phyloP scores from a whole-genome alignment of 2,329 filamentous ascomycete genomes.

The Diaporthe helianthi region DNA sequence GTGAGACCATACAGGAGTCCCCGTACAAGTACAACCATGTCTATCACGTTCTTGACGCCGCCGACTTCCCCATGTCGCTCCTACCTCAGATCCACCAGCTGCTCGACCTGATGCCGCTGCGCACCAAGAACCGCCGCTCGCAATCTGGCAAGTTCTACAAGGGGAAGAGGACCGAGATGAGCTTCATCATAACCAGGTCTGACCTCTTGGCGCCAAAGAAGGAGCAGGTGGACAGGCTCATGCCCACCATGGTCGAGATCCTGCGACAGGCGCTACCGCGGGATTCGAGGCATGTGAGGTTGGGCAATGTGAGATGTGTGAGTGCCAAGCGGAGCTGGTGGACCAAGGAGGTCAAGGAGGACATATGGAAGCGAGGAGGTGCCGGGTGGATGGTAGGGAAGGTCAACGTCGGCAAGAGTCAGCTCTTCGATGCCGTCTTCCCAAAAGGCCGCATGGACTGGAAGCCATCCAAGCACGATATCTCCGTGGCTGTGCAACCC shows the following conservation, averaged over 20 bases:
- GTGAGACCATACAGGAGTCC: constrained; percentile 85
- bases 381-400: constrained; percentile 98
- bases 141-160: constrained; percentile 69
- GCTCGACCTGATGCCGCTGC: constrained; percentile 74
- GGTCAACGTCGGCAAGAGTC: constrained; percentile 96
- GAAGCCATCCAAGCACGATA: constrained; percentile 47
- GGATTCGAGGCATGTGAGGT: constrained; percentile 71
- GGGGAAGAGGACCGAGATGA: constrained; percentile 77
- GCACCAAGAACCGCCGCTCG: constrained; percentile 82
- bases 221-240: constrained; percentile 81
- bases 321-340: constrained; percentile 90
- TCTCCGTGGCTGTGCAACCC: constrained; percentile 42
- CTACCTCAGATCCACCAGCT: constrained; percentile 77
- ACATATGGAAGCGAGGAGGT: constrained; percentile 83
- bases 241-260: constrained; percentile 83
- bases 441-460: constrained; percentile 72
- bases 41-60: constrained; percentile 93
- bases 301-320: constrained; percentile 87
- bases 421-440: constrained; percentile 85
- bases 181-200: constrained; percentile 88
- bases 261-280: constrained; percentile 78
- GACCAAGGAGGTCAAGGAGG: constrained; percentile 84
- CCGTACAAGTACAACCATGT: constrained; percentile 92
- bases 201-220: constrained; percentile 87
- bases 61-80: constrained; percentile 95